Percentiles rank a stretch among this genome's conserved stretches.
Conservation (phyloP, 179 eudicot genomes). For the Spergularia azorica region DNA sequence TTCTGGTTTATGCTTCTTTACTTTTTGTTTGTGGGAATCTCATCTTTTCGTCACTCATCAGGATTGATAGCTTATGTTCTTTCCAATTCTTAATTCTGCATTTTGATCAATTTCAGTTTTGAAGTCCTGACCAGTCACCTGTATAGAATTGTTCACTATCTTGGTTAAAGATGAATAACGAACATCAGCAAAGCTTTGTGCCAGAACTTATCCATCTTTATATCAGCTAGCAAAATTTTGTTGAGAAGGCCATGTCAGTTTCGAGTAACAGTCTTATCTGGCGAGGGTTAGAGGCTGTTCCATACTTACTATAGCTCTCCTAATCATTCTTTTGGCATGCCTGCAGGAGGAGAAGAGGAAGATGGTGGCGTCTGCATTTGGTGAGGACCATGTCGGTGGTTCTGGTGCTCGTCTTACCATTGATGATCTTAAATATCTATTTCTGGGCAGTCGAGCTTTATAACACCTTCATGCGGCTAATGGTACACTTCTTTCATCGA, state of each 20-base stretch:
- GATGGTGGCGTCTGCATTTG: conserved; percentile 98
- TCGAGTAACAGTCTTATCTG: not conserved
- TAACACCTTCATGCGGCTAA: conserved; percentile 11
- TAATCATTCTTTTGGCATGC: not conserved
- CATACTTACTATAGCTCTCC: not conserved
- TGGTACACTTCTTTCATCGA: conserved; percentile 3
- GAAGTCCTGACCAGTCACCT: not conserved
- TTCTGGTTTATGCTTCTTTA: not conserved
- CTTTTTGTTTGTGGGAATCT: not conserved
- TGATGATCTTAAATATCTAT: conserved; percentile 77
- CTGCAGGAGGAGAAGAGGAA: conserved; percentile 95
- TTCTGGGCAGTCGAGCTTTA: conserved; percentile 36
- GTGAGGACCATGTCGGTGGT: conserved; percentile 81
- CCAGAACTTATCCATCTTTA: no score
- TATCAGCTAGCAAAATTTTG: no score
- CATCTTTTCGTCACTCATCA: not conserved
- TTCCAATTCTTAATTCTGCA: not conserved
- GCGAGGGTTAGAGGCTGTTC: not conserved
- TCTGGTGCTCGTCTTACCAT: conserved; percentile 65
- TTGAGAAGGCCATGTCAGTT: no score
- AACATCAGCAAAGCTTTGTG: not conserved
- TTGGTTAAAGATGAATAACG: not conserved
- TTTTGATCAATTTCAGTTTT: not conserved
- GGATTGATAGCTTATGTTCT: not conserved
- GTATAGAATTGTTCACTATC: not conserved